phyloP scores from a whole-genome alignment of 2,329 filamentous ascomycete species.

The Fusarium lateritium region DNA sequence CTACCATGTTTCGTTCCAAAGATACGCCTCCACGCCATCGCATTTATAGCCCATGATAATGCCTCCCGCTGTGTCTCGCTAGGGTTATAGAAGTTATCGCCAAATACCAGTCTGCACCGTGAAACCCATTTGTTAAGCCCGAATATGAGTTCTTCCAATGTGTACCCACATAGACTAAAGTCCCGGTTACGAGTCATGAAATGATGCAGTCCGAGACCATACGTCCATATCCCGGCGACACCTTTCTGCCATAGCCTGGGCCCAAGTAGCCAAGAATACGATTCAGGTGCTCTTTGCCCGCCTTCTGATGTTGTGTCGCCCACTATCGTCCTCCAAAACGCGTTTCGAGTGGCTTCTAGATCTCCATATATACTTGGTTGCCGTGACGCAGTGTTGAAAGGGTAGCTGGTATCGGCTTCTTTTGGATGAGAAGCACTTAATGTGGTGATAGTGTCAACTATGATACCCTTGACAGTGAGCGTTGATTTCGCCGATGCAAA shows the following conservation, averaged over 20 bases:
- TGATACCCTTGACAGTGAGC: neutral
- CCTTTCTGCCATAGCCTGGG: conserved; percentile 1
- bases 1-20: conserved; percentile 1
- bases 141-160: neutral
- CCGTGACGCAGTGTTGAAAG: neutral
- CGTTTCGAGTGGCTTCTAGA: neutral
- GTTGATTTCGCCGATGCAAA: neutral
- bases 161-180: conserved; percentile 7
- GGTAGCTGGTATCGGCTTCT: neutral
- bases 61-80: neutral
- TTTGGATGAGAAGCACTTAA: neutral
- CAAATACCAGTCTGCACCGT: neutral
- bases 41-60: conserved; percentile 13
- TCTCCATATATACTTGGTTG: neutral
- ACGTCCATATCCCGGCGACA: neutral
- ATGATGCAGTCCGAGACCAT: neutral
- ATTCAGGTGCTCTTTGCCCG: neutral
- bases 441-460: neutral
- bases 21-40: neutral
- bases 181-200: conserved; percentile 5
- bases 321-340: conserved; percentile 13
- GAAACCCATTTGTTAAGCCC: neutral
- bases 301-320: neutral
- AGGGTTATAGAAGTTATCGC: neutral
- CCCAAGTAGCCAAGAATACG: conserved; percentile 4